phyloP scores from a whole-genome alignment of 78 protist species.

The Creolimax fragrantissima region DNA sequence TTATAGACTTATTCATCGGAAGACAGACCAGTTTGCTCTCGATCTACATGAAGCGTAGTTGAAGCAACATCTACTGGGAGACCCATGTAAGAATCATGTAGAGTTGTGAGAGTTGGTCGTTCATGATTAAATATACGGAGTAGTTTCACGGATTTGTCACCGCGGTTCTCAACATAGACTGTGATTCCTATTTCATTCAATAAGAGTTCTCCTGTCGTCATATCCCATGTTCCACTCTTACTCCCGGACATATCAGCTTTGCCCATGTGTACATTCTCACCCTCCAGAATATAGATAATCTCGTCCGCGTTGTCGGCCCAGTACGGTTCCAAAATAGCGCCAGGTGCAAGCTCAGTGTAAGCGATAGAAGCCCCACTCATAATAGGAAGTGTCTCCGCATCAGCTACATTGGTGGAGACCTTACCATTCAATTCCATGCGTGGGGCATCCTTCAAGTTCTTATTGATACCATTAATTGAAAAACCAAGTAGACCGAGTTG shows the following conservation, averaged over 20 bases:
- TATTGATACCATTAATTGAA: not conserved
- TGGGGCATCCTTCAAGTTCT: not conserved
- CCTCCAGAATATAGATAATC: not conserved
- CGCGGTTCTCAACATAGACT: not conserved
- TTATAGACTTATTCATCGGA: no score
- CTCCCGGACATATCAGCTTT: not conserved
- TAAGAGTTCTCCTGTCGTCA: not conserved
- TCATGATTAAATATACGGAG: not conserved
- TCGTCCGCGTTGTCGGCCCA: not conserved
- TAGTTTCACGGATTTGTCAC: not conserved
- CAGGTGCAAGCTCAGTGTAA: not conserved
- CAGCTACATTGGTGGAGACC: not conserved
- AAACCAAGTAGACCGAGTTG: not conserved
- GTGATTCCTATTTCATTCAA: not conserved
- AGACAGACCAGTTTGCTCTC: not conserved
- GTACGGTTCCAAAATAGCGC: not conserved
- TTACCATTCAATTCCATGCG: not conserved
- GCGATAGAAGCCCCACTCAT: not conserved
- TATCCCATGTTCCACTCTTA: not conserved
- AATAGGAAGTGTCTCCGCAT: not conserved
- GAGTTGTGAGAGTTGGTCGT: not conserved
- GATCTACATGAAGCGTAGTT: not conserved
- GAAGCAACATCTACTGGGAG: not conserved
- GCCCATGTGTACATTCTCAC: not conserved
- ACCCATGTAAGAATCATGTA: not conserved